A percentile compares a stretch with the other conserved stretches of the same genome.
Evolutionary conservation across 768 basidiomycete genomes (phyloP).

Genomic region (Rhodotorula diobovata): DNA sequence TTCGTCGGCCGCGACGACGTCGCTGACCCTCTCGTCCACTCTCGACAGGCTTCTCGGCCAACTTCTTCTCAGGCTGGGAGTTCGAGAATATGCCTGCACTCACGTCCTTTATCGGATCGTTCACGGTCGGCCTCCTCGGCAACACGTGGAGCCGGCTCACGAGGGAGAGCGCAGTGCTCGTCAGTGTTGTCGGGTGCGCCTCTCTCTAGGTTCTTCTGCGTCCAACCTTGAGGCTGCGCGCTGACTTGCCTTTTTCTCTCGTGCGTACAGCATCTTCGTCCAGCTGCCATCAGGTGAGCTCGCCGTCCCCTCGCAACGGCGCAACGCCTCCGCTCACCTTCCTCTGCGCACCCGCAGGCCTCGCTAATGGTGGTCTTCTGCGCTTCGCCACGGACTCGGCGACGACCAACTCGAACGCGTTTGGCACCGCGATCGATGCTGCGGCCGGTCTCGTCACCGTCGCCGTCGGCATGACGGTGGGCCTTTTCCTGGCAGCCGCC

Average conservation of each 20-base stretch:
- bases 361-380: slow-evolving; percentile 72
- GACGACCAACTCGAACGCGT: slow-evolving; percentile 50
- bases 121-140: slow-evolving; percentile 71
- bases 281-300: slow-evolving; percentile 58
- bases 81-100: slow-evolving; percentile 54
- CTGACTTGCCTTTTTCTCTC: no score
- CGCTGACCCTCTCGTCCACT: fast-evolving
- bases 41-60: slow-evolving; percentile 63
- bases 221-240: no score
- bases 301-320: no score
- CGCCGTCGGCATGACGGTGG: slow-evolving; percentile 69
- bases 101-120: slow-evolving; percentile 70
- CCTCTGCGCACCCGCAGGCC: slow-evolving; percentile 49
- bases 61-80: slow-evolving; percentile 59
- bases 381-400: slow-evolving; percentile 58
- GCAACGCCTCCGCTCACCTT: neutral
- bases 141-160: slow-evolving; percentile 60
- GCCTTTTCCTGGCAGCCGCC: slow-evolving; percentile 53
- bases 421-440: slow-evolving; percentile 65
- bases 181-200: slow-evolving; percentile 57
- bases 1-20: no score
- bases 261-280: slow-evolving; percentile 70
- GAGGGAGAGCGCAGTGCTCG: slow-evolving; percentile 57
- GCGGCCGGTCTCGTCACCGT: slow-evolving; percentile 71
- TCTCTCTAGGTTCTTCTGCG: neutral